A percentile compares a stretch with the other conserved stretches of the same genome.
Conservation (phyloP, 805 yeast species). For the Metschnikowia colocasiae region DNA sequence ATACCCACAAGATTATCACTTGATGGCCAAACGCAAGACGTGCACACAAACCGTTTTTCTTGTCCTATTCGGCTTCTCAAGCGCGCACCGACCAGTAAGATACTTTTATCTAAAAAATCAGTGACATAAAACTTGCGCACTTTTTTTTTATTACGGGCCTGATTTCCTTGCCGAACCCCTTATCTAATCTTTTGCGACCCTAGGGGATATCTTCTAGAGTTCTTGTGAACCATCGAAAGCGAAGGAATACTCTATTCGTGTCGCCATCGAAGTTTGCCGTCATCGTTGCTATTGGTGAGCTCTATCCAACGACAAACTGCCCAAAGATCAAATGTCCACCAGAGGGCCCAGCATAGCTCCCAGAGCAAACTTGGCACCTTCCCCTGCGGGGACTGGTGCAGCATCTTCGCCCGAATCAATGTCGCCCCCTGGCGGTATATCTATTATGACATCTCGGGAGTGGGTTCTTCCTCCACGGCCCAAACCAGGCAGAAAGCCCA, state of each 20-base stretch:
- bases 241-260: background rate
- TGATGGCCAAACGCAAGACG: background rate
- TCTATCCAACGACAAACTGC: background rate
- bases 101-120: constrained; percentile 20
- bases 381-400: constrained; percentile 15
- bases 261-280: background rate
- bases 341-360: constrained; percentile 20
- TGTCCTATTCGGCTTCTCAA: constrained; percentile 2
- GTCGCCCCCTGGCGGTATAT: constrained; percentile 20
- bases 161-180: background rate
- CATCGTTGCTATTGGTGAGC: background rate
- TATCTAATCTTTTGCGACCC: background rate
- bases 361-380: constrained; percentile 16
- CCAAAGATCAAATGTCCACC: constrained; percentile 8
- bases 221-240: no score
- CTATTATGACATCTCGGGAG: constrained; percentile 54
- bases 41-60: background rate
- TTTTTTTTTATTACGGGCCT: constrained; percentile 4
- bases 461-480: constrained; percentile 64
- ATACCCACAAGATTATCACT: background rate
- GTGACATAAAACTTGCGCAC: constrained; percentile 10
- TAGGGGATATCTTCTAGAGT: background rate
- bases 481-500: constrained; percentile 59
- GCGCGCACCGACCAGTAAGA: constrained; percentile 9
- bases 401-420: constrained; percentile 18